Percentiles rank a stretch among this genome's conserved stretches.
Evolutionary conservation across 306 rosid species (phyloP).

Genomic region (Fragaria vesca): DNA sequence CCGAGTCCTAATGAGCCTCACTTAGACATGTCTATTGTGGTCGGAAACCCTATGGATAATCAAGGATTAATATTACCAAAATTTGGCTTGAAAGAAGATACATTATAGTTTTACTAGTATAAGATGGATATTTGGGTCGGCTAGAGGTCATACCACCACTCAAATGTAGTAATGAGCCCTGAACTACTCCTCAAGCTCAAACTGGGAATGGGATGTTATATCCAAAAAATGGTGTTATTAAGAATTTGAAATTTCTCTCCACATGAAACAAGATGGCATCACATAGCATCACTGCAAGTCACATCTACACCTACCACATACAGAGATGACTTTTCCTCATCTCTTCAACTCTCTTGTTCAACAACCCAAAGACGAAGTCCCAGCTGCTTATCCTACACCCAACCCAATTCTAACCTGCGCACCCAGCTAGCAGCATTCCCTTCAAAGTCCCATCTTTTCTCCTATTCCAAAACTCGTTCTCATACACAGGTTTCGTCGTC

Average conservation of each 20-base stretch:
- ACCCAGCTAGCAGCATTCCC: too few species aligned
- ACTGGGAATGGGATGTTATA: background rate
- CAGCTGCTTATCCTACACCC: too few species aligned
- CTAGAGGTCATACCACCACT: background rate
- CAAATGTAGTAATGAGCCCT: background rate
- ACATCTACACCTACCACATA: background rate
- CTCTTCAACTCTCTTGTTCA: too few species aligned
- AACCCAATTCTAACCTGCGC: too few species aligned
- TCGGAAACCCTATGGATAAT: slow-evolving; percentile 1
- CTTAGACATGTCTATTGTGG: background rate
- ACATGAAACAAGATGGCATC: background rate
- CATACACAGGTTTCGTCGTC: too few species aligned
- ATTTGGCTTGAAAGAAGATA: background rate
- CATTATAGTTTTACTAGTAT: background rate
- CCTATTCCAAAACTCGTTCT: too few species aligned
- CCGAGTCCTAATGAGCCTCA: too few species aligned
- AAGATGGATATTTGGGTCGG: background rate
- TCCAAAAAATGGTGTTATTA: background rate
- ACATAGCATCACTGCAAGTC: background rate
- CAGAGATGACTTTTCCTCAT: background rate
- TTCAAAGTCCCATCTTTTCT: too few species aligned
- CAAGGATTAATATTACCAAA: background rate
- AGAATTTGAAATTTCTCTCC: background rate
- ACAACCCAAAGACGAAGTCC: too few species aligned
- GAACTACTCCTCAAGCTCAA: background rate